These are phyloP conservation scores for Cordyceps javanica DNA, from an alignment of 2,329 filamentous ascomycete genomes.

Conservation along the genomic window DNA sequence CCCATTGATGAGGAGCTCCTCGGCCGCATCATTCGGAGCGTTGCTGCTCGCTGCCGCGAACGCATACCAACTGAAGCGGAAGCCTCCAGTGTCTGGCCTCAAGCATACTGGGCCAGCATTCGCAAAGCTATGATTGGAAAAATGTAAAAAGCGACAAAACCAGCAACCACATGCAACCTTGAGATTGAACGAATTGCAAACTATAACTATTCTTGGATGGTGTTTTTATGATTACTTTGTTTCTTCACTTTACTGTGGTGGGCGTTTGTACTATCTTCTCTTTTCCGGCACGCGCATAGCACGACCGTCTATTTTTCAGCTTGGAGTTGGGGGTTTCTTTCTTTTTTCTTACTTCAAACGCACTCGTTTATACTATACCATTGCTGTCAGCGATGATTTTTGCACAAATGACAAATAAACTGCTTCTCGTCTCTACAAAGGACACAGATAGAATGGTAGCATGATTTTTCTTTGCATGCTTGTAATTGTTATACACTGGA, in stretches of 20 bases:
- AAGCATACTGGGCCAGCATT: conserved; percentile 56
- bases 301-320: conserved; percentile 21
- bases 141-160: conserved; percentile 19
- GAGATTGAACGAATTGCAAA: conserved; percentile 4
- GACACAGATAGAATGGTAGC: neutral
- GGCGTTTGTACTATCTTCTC: conserved; percentile 18
- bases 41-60: conserved; percentile 53
- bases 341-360: conserved; percentile 21
- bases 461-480: neutral
- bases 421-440: conserved; percentile 1
- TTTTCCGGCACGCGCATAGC: conserved; percentile 16
- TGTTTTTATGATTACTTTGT: neutral
- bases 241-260: neutral
- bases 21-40: conserved; percentile 56
- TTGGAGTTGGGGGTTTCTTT: conserved; percentile 24
- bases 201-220: conserved; percentile 2
- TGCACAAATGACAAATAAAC: neutral
- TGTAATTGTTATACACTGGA: conserved; percentile 10
- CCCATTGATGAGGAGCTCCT: conserved; percentile 59
- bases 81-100: conserved; percentile 48
- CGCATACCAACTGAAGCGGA: conserved; percentile 54
- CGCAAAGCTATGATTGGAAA: conserved; percentile 41
- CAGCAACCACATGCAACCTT: neutral
- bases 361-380: conserved; percentile 15
- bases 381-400: conserved; percentile 9